A percentile compares a stretch with the other conserved stretches of the same genome.
phyloP scores from a whole-genome alignment of 2,329 filamentous ascomycete genomes.

The Botrytis porri region DNA sequence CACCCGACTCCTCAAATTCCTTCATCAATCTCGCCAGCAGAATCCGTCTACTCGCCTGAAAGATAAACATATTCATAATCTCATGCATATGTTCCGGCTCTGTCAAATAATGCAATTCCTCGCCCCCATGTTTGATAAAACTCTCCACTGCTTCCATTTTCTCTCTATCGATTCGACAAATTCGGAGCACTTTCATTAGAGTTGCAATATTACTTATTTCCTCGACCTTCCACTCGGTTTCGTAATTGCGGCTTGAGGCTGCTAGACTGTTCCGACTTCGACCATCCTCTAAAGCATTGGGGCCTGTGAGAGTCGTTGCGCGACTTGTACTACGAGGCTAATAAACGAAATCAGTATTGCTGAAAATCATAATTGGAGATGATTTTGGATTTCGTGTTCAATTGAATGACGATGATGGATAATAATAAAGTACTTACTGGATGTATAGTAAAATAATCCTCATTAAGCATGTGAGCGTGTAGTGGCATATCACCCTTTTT shows the following conservation, averaged over 20 bases:
- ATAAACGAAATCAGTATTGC: not conserved
- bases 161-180: constrained; percentile 79
- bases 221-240: constrained; percentile 48
- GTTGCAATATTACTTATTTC: constrained; percentile 56
- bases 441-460: constrained; percentile 80
- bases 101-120: constrained; percentile 73
- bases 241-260: constrained; percentile 32
- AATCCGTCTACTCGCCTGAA: constrained; percentile 79
- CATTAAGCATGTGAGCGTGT: constrained; percentile 65
- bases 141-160: constrained; percentile 80
- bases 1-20: constrained; percentile 54
- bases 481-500: constrained; percentile 51
- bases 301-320: constrained; percentile 30
- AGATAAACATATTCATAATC: constrained; percentile 83
- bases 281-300: constrained; percentile 11
- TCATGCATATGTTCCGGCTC: constrained; percentile 68
- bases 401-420: not conserved
- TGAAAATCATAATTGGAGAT: not conserved
- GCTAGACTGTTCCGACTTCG: constrained; percentile 34
- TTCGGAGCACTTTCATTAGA: constrained; percentile 66
- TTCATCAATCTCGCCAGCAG: constrained; percentile 68
- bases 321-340: constrained; percentile 44
- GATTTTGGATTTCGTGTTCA: no score
- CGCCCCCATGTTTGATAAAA: constrained; percentile 73
- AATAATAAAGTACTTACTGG: constrained; percentile 44